These are phyloP conservation scores for Trypanosoma scelopori DNA, from an alignment of 208 protist genomes.

Conservation along the genomic window DNA sequence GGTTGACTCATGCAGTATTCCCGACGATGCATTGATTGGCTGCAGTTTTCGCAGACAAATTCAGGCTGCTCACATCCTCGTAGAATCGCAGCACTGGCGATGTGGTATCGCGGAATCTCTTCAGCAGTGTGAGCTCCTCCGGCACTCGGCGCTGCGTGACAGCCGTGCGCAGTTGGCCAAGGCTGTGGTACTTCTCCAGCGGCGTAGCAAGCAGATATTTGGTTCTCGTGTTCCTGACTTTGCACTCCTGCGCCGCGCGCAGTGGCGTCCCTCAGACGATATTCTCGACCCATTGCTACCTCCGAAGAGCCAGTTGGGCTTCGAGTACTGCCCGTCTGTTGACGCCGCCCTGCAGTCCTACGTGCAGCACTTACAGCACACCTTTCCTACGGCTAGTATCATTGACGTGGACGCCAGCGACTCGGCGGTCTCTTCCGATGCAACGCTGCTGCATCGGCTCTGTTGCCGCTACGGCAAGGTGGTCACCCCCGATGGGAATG, in stretches of 20 bases:
- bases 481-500: slow-evolving; percentile 30
- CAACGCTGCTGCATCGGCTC: slow-evolving; percentile 67
- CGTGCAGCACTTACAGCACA: slow-evolving; percentile 50
- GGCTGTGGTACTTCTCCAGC: slow-evolving; percentile 64
- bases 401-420: slow-evolving; percentile 79
- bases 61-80: slow-evolving; percentile 63
- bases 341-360: slow-evolving; percentile 66
- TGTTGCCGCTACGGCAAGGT: slow-evolving; percentile 87
- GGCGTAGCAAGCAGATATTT: slow-evolving; percentile 82
- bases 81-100: slow-evolving; percentile 77
- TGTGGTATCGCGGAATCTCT: slow-evolving; percentile 65
- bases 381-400: slow-evolving; percentile 65
- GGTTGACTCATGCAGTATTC: slow-evolving; percentile 41
- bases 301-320: slow-evolving; percentile 10
- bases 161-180: slow-evolving; percentile 52
- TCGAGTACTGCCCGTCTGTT: slow-evolving; percentile 30
- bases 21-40: slow-evolving; percentile 70
- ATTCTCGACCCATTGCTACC: slow-evolving; percentile 71
- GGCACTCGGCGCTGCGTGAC: slow-evolving; percentile 37
- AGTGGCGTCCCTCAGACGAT: slow-evolving; percentile 62
- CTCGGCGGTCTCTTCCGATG: slow-evolving; percentile 45
- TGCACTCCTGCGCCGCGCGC: slow-evolving; percentile 51
- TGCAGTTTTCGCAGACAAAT: slow-evolving; percentile 83
- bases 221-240: slow-evolving; percentile 82
- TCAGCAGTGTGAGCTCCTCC: slow-evolving; percentile 53